phyloP scores from a whole-genome alignment of 768 basidiomycete genomes.

The Tulasnella sp. region DNA sequence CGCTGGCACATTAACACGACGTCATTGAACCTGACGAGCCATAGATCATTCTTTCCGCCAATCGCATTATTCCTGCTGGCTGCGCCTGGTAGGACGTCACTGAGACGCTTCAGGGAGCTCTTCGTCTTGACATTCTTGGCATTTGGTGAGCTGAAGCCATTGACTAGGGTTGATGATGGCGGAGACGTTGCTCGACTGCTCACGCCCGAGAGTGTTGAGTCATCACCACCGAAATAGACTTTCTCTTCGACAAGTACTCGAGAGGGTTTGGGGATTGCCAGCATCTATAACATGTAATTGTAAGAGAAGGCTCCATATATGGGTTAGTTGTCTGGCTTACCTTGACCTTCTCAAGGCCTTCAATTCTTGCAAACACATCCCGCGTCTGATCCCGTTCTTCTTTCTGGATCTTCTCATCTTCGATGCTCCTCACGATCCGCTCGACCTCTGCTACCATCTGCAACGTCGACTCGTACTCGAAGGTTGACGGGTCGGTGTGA shows the following conservation, averaged over 20 bases:
- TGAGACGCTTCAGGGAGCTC: conserved; percentile 78
- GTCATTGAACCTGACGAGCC: conserved; percentile 94
- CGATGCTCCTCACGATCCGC: conserved; percentile 88
- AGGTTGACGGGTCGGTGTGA: conserved; percentile 93
- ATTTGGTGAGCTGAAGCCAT: conserved; percentile 27
- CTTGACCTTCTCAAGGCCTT: conserved; percentile 87
- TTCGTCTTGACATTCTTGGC: conserved; percentile 63
- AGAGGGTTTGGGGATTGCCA: conserved; percentile 83
- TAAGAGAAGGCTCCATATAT: not conserved
- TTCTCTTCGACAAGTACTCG: conserved; percentile 75
- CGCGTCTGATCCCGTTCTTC: conserved; percentile 93
- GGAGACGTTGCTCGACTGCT: not conserved
- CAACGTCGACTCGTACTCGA: conserved; percentile 91
- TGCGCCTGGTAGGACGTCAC: conserved; percentile 63
- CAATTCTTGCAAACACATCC: conserved; percentile 91
- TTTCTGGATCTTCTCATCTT: conserved; percentile 95
- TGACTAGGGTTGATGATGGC: conserved; percentile 11
- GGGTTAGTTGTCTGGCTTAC: conserved; percentile 31
- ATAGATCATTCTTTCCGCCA: conserved; percentile 72
- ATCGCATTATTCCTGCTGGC: conserved; percentile 26
- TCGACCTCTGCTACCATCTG: conserved; percentile 98
- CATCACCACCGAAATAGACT: conserved; percentile 25
- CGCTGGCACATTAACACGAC: conserved; percentile 87
- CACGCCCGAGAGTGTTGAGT: conserved; percentile 18
- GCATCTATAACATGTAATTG: conserved; percentile 24